Evolutionary conservation across 108 stramenopile genomes (phyloP), one percentile per base, ranked within the genome.

Genomic region (Aurantiochytrium sp.): DNA sequence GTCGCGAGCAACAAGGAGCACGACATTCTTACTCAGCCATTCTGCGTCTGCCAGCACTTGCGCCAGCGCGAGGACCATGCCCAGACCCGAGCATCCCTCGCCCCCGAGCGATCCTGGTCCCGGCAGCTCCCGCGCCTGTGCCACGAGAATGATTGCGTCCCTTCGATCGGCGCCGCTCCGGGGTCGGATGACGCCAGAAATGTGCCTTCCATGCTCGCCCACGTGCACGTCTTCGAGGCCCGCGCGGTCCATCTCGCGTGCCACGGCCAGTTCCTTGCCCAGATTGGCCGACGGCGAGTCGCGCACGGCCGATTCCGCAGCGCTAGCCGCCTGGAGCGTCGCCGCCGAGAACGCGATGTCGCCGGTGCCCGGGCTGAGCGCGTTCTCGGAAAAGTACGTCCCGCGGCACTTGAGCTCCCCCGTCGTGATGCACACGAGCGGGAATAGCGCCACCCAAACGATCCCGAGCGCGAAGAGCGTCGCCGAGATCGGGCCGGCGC

Each of bases 361-460:
- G 15, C 24, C 73, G 6, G 19, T 15, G 12, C 73, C 73, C 6
- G 73, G 73, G 12, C 45, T 41, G 36, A 81, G 73, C 39, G 73
- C 73, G 32, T 81, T 81, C 32, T 81, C 73, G 10, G 73, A 81
- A 30, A 81, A 48, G 45, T 81, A 81, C 17, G 73, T 81, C 10
- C 73, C 73, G n/a, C 73, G 39, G 39, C 73, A 81, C 24, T 81
- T 81, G 39, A 48, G 73, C 73, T 81, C 73, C 6, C 73, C 73
- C 6, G 73, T 81, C 12, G 73, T 81, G 39, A 81, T 48, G 3
- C 73, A 81, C 39, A 81, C 73, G 39, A 41, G 39, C 45, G 73
- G 73, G 32, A 81, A 81, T 6, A 81, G 73, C 12, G 17, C 39
- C 12, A 81, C 39, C 73, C 73, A 81, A 22, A 30, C 17, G 27